These are phyloP conservation scores for Ophiostoma triangulosporum DNA, from an alignment of 2,329 filamentous ascomycete genomes.

Conservation along the genomic window DNA sequence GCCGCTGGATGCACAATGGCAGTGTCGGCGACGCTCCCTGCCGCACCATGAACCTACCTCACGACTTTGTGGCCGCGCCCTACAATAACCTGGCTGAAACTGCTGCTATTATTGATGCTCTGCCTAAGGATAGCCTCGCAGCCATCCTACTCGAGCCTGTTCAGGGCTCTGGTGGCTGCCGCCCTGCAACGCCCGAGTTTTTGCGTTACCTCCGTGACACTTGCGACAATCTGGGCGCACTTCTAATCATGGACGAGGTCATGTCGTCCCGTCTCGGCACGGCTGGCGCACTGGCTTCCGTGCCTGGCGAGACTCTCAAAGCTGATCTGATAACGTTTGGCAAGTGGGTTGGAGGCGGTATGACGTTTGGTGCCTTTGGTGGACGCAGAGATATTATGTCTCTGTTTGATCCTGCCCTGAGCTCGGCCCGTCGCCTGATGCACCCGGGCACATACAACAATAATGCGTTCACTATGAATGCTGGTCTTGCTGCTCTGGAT, in stretches of 20 bases:
- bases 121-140: constrained; percentile 31
- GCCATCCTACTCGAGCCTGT: constrained; percentile 54
- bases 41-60: constrained; percentile 30
- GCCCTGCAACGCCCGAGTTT: constrained; percentile 36
- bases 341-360: constrained; percentile 45
- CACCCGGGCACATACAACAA: constrained; percentile 53
- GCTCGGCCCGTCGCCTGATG: constrained; percentile 36
- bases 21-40: constrained; percentile 19
- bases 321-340: constrained; percentile 40
- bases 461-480: constrained; percentile 44
- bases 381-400: constrained; percentile 52
- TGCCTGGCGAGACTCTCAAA: constrained; percentile 39
- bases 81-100: constrained; percentile 46
- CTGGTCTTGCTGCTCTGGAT: constrained; percentile 30
- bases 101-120: constrained; percentile 25
- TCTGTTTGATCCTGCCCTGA: constrained; percentile 49
- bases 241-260: constrained; percentile 60
- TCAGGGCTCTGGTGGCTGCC: constrained; percentile 46
- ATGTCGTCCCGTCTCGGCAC: constrained; percentile 47
- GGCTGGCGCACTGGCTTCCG: constrained; percentile 39
- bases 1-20: constrained; percentile 10
- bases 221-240: constrained; percentile 7
- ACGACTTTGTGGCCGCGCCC: constrained; percentile 43
- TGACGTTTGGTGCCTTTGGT: constrained; percentile 46
- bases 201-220: constrained; percentile 21